These are phyloP conservation scores for Xylaria sp. DNA, from an alignment of 2,329 filamentous ascomycete genomes.

Conservation along the genomic window DNA sequence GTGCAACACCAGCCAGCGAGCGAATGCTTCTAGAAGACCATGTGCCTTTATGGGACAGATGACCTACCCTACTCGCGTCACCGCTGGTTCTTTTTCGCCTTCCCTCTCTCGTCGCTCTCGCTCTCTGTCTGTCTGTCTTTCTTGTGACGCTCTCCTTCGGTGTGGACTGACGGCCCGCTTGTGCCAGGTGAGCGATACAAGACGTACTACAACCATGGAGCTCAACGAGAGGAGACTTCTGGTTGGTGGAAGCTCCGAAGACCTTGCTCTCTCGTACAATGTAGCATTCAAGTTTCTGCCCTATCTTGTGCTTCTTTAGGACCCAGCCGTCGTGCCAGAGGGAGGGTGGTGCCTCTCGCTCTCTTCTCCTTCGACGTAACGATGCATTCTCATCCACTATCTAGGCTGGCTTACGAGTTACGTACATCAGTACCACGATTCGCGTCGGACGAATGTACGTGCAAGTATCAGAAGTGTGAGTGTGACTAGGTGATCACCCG, in stretches of 20 bases:
- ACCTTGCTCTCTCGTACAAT: neutral
- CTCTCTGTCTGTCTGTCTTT: neutral
- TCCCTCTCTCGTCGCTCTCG: neutral
- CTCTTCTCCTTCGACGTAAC: neutral
- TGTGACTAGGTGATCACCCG: neutral
- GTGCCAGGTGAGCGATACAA: neutral
- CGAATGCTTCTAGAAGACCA: constrained; percentile 5
- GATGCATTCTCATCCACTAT: neutral
- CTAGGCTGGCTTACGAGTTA: neutral
- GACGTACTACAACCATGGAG: neutral
- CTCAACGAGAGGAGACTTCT: neutral
- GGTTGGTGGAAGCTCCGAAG: neutral
- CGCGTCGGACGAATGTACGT: neutral
- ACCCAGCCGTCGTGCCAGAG: neutral
- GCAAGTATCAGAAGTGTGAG: neutral
- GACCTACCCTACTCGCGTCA: neutral
- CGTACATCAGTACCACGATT: neutral
- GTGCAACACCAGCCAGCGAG: neutral
- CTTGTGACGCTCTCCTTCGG: neutral
- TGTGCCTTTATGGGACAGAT: neutral
- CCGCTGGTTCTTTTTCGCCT: neutral
- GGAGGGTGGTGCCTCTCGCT: neutral
- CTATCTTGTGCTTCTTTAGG: neutral
- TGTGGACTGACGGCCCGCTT: neutral
- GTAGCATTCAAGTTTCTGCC: neutral